phyloP scores from a whole-genome alignment of 164 flowering plant species.

The Chimonanthus praecox region DNA sequence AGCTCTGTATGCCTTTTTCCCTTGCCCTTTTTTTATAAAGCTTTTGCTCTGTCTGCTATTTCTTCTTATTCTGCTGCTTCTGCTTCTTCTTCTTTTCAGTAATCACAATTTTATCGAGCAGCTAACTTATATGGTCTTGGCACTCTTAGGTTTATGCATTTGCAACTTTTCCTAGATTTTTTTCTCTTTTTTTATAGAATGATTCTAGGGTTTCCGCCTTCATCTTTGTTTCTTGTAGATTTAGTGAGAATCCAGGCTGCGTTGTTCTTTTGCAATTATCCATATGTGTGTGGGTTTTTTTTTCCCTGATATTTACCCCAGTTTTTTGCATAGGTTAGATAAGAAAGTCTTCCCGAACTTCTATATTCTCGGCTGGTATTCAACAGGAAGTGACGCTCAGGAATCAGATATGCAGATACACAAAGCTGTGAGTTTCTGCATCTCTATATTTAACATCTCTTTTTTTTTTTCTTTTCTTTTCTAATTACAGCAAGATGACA shows the following conservation, averaged over 20 bases:
- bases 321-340: conserved; percentile 27
- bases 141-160: background rate
- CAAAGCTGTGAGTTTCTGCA: conserved; percentile 48
- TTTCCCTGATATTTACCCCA: background rate
- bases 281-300: too few relatives aligned
- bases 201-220: too few relatives aligned
- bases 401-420: conserved; percentile 88
- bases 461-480: too few relatives aligned
- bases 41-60: background rate
- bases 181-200: too few relatives aligned
- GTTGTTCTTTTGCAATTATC: too few relatives aligned
- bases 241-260: too few relatives aligned
- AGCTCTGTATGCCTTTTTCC: conserved; percentile 58
- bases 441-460: too few relatives aligned
- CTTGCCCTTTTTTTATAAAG: background rate
- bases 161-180: too few relatives aligned
- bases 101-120: too few relatives aligned
- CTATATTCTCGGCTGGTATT: conserved; percentile 95
- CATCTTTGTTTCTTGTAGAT: too few relatives aligned
- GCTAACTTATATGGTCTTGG: too few relatives aligned
- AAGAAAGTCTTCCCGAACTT: conserved; percentile 93
- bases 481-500: too few relatives aligned
- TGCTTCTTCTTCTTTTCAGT: background rate
- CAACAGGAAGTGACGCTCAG: conserved; percentile 78
- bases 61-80: background rate